phyloP scores from a whole-genome alignment of 176 grass and related monocot genomes.

The Alloteropsis semialata region DNA sequence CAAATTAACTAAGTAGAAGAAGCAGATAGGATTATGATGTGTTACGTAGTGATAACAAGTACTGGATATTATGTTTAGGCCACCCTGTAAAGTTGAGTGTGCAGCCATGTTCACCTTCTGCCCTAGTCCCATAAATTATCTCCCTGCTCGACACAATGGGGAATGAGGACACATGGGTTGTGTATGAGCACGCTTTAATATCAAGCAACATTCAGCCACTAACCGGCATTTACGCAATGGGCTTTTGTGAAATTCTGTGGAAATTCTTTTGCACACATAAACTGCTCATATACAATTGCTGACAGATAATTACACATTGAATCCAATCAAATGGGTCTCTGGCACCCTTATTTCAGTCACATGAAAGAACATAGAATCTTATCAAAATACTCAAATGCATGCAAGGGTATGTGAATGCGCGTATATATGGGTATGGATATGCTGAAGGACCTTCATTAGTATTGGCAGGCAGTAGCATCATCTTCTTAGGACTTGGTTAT shows the following conservation, averaged over 20 bases:
- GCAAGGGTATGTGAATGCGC: background rate
- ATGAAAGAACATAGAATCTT: conserved; percentile 40
- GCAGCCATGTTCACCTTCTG: background rate
- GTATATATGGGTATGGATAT: background rate
- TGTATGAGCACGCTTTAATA: background rate
- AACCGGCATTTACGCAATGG: background rate
- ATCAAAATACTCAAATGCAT: conserved; percentile 28
- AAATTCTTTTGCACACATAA: background rate
- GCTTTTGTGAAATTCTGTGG: background rate
- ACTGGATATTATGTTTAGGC: conserved; percentile 14
- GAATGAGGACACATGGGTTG: conserved; percentile 3
- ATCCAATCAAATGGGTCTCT: conserved; percentile 22
- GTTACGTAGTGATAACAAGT: conserved; percentile 23
- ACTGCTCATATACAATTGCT: conserved; percentile 10
- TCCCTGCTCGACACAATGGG: background rate
- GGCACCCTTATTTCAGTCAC: conserved; percentile 36
- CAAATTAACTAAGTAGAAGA: conserved; percentile 52
- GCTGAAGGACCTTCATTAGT: conserved; percentile 12
- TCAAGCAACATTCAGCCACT: background rate
- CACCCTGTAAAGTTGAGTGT: conserved; percentile 43
- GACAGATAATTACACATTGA: conserved; percentile 22
- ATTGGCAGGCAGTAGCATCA: background rate
- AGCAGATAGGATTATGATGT: conserved; percentile 35
- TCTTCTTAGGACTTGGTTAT: conserved; percentile 24
- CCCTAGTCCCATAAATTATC: background rate